Evolutionary conservation across 768 basidiomycete genomes (phyloP).

Genomic region (Pisolithus orientalis): DNA sequence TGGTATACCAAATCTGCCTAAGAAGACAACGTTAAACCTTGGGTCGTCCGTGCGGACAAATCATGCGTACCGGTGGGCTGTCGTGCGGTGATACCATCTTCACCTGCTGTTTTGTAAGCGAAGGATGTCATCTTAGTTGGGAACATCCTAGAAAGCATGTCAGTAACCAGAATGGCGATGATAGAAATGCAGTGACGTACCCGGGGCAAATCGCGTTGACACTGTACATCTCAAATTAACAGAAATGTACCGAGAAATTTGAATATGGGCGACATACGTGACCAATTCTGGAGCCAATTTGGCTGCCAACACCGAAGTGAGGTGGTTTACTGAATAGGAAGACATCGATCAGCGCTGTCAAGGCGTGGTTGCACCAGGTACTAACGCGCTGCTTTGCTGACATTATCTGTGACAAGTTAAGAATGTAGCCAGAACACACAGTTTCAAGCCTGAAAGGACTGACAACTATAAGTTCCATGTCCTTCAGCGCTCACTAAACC

Average conservation of each 20-base stretch:
- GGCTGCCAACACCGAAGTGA: slow-evolving; percentile 65
- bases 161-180: background rate
- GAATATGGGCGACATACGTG: slow-evolving; percentile 43
- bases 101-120: slow-evolving; percentile 51
- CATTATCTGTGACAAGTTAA: slow-evolving; percentile 47
- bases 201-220: slow-evolving; percentile 84
- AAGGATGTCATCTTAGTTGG: slow-evolving; percentile 83
- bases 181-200: slow-evolving; percentile 29
- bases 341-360: background rate
- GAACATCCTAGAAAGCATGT: slow-evolving; percentile 45
- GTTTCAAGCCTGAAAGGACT: slow-evolving; percentile 25
- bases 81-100: slow-evolving; percentile 40
- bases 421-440: background rate
- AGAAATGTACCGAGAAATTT: background rate
- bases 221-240: slow-evolving; percentile 28
- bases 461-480: slow-evolving; percentile 75
- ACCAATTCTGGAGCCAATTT: slow-evolving; percentile 55
- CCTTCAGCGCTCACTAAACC: slow-evolving; percentile 43
- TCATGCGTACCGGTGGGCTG: slow-evolving; percentile 59
- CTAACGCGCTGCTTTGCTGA: slow-evolving; percentile 77
- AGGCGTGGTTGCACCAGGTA: background rate
- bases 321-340: slow-evolving; percentile 58
- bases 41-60: background rate
- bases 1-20: slow-evolving; percentile 61
- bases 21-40: background rate